Base-by-base conservation (phyloP, 805 yeast species). In the Ogataea haglerorum region DNA sequence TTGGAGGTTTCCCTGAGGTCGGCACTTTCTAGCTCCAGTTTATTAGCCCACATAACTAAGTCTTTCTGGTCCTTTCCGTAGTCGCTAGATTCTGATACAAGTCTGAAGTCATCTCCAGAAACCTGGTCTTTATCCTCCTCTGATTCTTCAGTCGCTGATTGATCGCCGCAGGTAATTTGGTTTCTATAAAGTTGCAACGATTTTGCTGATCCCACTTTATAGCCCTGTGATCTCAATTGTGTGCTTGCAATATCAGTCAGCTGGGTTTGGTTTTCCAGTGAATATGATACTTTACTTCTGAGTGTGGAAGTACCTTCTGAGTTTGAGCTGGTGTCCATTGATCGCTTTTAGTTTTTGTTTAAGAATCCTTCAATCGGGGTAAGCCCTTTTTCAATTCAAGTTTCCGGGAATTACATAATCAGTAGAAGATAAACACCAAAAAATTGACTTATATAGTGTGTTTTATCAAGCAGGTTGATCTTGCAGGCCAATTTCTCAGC, bases 11-110 rank as follows among this genome's bases (percentile, higher is more conserved):
- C 64, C 30, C 74, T 55, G 18, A 72, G 49, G 22, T 70, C 76
- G 2, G 70, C 57, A 10, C 71, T 62, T 43, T 76, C 80, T 37
- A 75, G 43, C 46, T 76, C 81, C 14, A 76, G 51, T 25, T 69
- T 65, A 5, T 73, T 67, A 0, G 79, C 79, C 80, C 80, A 75
- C 47, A 56, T 23, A 56, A 60, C 31, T n/a, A 58, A 37, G 22
- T 66, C 58, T 60, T 71, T 47, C 14, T 47, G 51, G 26, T 51
- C 54, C n/a, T 46, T 43, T 5, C 42, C 26, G 21, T 43, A 44
- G 18, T 45, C 49, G 13, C 35, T 35, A 9, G 30, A 29, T 29
- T 38, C 36, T 6, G 33, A 30, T 10, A 30, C 23, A 14, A 14
- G 16, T 8, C 9, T 16, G 3, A 14, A 18, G 10, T 14, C 21